These are phyloP conservation scores for Penicillium arizonense DNA, from an alignment of 495 filamentous ascomycete genomes.

Conservation along the genomic window DNA sequence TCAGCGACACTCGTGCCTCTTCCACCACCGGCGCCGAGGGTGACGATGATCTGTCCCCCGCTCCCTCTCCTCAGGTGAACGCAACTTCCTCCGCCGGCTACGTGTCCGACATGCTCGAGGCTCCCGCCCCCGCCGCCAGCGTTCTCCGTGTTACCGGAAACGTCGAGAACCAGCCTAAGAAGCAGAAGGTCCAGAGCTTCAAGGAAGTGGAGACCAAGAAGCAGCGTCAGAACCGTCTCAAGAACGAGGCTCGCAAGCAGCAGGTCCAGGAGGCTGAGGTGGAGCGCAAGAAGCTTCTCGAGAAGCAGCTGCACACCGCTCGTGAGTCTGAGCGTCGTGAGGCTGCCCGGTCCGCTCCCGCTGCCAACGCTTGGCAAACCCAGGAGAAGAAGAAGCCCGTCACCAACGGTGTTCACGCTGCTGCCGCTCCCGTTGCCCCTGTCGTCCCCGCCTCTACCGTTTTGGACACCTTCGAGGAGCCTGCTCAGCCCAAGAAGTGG, in stretches of 20 bases:
- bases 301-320: constrained; percentile 78
- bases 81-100: constrained; percentile 54
- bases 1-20: constrained; percentile 46
- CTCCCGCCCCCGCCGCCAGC: constrained; percentile 63
- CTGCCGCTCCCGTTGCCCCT: constrained; percentile 28
- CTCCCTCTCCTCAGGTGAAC: constrained; percentile 54
- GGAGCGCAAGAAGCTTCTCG: constrained; percentile 64
- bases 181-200: constrained; percentile 58
- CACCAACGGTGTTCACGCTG: constrained; percentile 25
- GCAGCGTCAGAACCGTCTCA: constrained; percentile 81
- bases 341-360: constrained; percentile 64
- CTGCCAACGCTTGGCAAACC: constrained; percentile 62
- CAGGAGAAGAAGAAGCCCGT: constrained; percentile 30
- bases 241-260: constrained; percentile 71
- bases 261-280: constrained; percentile 72
- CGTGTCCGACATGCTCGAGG: constrained; percentile 86
- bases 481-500: constrained; percentile 43
- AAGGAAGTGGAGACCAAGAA: constrained; percentile 76
- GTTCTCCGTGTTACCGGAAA: constrained; percentile 72
- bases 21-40: constrained; percentile 78
- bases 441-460: constrained; percentile 10
- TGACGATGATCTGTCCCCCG: constrained; percentile 74
- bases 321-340: constrained; percentile 73
- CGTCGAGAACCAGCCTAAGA: constrained; percentile 59
- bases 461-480: constrained; percentile 14